Conservation (phyloP, 805 yeast genomes). For the Dipodascus geniculatus region DNA sequence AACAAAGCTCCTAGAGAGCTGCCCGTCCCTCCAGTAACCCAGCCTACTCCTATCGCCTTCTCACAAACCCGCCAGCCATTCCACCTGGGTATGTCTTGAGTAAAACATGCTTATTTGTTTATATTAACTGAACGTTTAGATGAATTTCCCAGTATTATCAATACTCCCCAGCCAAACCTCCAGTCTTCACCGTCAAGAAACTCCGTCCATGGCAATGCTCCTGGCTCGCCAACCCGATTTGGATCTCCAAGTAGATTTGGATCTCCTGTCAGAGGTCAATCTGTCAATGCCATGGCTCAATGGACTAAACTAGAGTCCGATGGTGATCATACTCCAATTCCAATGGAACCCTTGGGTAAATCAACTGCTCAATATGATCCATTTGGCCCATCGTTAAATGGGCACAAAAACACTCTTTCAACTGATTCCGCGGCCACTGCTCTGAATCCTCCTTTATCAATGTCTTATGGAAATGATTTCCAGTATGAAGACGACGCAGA, state of each 20-base stretch:
- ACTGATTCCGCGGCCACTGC: neutral
- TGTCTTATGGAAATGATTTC: neutral
- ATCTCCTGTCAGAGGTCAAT: constrained; percentile 8
- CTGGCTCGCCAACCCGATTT: constrained; percentile 4
- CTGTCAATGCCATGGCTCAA: constrained; percentile 47
- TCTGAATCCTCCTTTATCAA: neutral
- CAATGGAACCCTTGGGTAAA: constrained; percentile 8
- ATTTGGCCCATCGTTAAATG: neutral
- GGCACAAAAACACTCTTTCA: neutral
- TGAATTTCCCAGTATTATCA: neutral
- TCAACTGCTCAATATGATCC: neutral
- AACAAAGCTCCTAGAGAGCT: constrained; percentile 7
- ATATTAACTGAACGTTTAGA: neutral
- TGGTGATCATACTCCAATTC: constrained; percentile 15
- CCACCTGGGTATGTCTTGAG: constrained; percentile 9
- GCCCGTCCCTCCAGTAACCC: constrained; percentile 12
- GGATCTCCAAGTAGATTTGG: constrained; percentile 17
- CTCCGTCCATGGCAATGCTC: neutral
- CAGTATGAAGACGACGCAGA: neutral
- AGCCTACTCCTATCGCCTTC: constrained; percentile 6
- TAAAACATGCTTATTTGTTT: neutral
- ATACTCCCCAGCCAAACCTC: neutral
- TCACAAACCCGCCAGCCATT: constrained; percentile 14
- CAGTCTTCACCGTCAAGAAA: neutral
- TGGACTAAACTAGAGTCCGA: constrained; percentile 67